These are phyloP conservation scores for Candida khao-thaluensis DNA, from an alignment of 805 yeast species.

Conservation along the genomic window DNA sequence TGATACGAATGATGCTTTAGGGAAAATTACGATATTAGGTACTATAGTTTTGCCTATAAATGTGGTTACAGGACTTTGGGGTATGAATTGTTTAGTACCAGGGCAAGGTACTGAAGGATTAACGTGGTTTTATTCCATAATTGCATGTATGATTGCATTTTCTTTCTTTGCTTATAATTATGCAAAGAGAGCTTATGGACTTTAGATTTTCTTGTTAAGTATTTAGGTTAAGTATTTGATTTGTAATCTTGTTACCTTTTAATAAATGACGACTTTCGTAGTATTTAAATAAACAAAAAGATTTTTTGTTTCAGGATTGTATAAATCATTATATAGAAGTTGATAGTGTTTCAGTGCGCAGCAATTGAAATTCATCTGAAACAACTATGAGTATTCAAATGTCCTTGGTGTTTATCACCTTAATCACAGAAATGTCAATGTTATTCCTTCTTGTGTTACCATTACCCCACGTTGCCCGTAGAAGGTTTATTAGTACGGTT, in stretches of 20 bases:
- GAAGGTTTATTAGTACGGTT: constrained; percentile 38
- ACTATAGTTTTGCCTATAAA: constrained; percentile 94
- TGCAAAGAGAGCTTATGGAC: constrained; percentile 40
- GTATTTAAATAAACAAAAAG: no score
- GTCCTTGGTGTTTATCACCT: constrained; percentile 45
- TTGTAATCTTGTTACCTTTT: no score
- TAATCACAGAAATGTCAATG: constrained; percentile 52
- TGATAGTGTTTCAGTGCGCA: no score
- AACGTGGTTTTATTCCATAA: constrained; percentile 42
- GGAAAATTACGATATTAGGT: constrained; percentile 90
- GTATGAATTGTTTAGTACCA: constrained; percentile 96
- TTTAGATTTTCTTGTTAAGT: constrained; percentile 20
- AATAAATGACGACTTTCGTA: no score
- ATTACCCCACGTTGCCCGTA: constrained; percentile 49
- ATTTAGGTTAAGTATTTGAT: no score
- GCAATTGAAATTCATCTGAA: not conserved
- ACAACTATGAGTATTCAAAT: constrained; percentile 47
- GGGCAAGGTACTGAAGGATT: constrained; percentile 62
- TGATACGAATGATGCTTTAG: constrained; percentile 94
- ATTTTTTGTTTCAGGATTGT: no score
- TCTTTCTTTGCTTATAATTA: constrained; percentile 39
- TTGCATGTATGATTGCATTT: constrained; percentile 34
- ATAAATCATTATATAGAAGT: no score
- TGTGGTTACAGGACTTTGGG: constrained; percentile 96
- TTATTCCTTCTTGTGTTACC: constrained; percentile 53